A percentile compares a stretch with the other conserved stretches of the same genome.
Conservation (phyloP, 2,329 filamentous ascomycete species). For the Fusarium annulatum region DNA sequence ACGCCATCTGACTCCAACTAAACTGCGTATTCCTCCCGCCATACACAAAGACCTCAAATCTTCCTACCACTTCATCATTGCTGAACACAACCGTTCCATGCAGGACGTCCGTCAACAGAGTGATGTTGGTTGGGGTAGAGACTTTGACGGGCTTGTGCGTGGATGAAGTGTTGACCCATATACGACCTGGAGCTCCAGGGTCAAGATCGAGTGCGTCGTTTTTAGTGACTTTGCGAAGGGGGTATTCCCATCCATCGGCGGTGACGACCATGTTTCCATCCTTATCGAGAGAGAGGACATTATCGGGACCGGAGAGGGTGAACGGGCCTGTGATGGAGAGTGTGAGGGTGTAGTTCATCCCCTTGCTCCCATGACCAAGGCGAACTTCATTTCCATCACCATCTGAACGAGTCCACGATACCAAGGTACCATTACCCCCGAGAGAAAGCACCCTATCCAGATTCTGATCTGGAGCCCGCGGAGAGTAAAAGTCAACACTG, state of each 20-base stretch:
- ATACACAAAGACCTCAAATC: constrained; percentile 23
- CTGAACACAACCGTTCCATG: constrained; percentile 3
- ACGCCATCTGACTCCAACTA: constrained; percentile 29
- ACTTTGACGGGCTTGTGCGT: constrained; percentile 9
- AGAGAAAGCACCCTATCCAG: background rate
- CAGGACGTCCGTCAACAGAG: background rate
- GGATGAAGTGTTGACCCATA: constrained; percentile 17
- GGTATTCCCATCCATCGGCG: constrained; percentile 14
- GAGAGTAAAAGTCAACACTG: constrained; percentile 12
- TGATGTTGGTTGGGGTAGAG: background rate
- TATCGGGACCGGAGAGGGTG: background rate
- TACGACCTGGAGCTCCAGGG: constrained; percentile 11
- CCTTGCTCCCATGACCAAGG: constrained; percentile 7
- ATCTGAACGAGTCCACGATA: background rate
- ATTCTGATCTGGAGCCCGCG: constrained; percentile 8
- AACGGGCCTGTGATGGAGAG: background rate
- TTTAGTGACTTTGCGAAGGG: constrained; percentile 5
- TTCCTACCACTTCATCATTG: background rate
- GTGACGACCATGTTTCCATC: background rate
- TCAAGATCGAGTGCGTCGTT: constrained; percentile 5
- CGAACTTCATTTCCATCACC: background rate
- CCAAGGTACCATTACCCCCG: rapidly evolving
- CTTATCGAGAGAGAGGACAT: background rate
- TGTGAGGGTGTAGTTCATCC: constrained; percentile 15
- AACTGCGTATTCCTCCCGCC: constrained; percentile 19